Evolutionary conservation across 192 early-diverging fungal species (phyloP).

Genomic region (Backusella macrospora): DNA sequence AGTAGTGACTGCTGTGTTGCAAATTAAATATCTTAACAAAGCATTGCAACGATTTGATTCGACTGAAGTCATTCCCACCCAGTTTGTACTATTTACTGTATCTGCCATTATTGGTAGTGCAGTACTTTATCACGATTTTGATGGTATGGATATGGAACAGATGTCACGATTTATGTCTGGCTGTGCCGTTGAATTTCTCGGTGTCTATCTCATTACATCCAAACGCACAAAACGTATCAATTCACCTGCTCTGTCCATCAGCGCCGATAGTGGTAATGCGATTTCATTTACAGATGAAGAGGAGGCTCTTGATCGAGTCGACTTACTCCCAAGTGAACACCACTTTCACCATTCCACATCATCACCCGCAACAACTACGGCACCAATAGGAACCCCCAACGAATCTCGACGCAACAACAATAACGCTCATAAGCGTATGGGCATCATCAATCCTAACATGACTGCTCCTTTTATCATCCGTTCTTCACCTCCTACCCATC

Average conservation of each 20-base stretch:
- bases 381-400: background rate
- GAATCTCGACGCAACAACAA: conserved; percentile 5
- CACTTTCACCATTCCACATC: background rate
- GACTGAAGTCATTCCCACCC: conserved; percentile 76
- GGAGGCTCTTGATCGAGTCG: background rate
- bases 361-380: background rate
- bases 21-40: conserved; percentile 69
- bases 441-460: background rate
- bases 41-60: conserved; percentile 67
- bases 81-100: conserved; percentile 76
- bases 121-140: conserved; percentile 68
- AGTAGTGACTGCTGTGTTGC: conserved; percentile 63
- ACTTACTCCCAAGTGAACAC: background rate
- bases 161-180: conserved; percentile 56
- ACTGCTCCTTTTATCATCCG: background rate
- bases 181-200: conserved; percentile 63
- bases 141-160: conserved; percentile 51
- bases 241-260: conserved; percentile 5
- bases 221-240: conserved; percentile 42
- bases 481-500: background rate
- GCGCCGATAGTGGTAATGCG: conserved; percentile 1
- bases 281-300: conserved; percentile 4
- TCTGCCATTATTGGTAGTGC: conserved; percentile 71
- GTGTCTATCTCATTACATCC: conserved; percentile 71
- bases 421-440: background rate